Evolutionary conservation across 2,329 filamentous ascomycete species (phyloP), one percentile per base, ranked within the genome.

Genomic region (Rutstroemia sp.): DNA sequence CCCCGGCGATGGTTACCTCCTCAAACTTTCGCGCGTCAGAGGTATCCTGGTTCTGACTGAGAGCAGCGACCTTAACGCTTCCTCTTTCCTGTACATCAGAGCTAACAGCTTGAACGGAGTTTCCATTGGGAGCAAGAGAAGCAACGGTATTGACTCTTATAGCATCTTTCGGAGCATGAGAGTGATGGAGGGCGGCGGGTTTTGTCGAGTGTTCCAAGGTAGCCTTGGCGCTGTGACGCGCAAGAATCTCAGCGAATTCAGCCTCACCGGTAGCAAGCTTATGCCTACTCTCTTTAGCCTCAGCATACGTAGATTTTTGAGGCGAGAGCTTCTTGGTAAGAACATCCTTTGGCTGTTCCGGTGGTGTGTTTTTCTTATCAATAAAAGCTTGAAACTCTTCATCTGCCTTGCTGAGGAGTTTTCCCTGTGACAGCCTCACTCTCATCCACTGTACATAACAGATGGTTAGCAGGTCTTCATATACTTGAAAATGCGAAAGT

Each of bases 301-400:
- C 45, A 14, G 34, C 23, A 12, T 49, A 19, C 9, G 36, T 55
- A 23, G 23, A 36, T 10, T 50, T 44, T 42, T 38, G 39, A n/a
- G 36, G 12, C 5, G 17, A 4, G 14, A 14, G 14, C 5, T 55
- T 55, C 17, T 44, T 44, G 5, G 12, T n/a, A 44, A n/a, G 6
- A 44, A 21, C 10, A 42, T 42, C 8, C 40, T 44, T 44, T 17
- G 40, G 21, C 10, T 19, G 40, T n/a, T 19, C 14, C 2, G 34
- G n/a, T 30, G 36, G 2, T 27, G 7, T 9, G 30, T 14, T 19
- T 4, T 25, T 30, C 38, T 44, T 55, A 3, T 47, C 19, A 27
- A 50, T 9, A 14, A 55, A 55, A 16, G 45, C 42, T n/a, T 55
- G 52, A 16, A 55, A 55, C 5, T 55, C 46, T 50, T 55, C 52